Evolutionary conservation across 352 stramenopile genomes (phyloP), one percentile per base, ranked within the genome.

Genomic region (Pythium dissimile): DNA sequence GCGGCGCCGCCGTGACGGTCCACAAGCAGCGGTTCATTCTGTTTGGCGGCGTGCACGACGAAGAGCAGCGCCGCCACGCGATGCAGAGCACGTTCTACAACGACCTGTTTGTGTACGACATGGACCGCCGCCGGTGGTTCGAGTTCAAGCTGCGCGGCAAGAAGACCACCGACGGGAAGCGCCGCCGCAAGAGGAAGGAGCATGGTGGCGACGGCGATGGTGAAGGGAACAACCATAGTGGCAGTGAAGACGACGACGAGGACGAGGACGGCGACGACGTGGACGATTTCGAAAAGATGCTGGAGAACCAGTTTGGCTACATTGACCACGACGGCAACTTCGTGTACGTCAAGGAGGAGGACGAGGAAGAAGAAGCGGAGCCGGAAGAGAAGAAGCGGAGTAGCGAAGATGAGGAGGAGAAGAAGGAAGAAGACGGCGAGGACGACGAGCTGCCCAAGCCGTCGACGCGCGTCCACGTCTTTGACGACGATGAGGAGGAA

Each of bases 101-200:
- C 69, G 95, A 99, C 65, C 67, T 99, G 32, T 98, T 97, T 72
- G 94, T 96, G 18, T 97, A 98, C 63, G 96, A 99, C 71, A 97
- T 98, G 80, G 94, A 98, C 54, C 83, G 92, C 23, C 84, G 93
- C 16, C 94, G 95, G 48, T 99, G 95, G 95, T 99, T 97, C 61
- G 83, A 96, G 56, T 90, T 92, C 61, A 85, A 86, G 32, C 50
- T 98, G 62, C 79, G 86, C 21, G 86, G 79, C 46, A 97, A 92
- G 62, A 96, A 90, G 64, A 67, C 69, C 13, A 62, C 53, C 32
- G 74, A 88, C 23, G 69, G 72, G 21, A 88, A 81, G 65, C 71
- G 70, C 18, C 80, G 74, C 52, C 67, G 83, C 39, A 83, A 86
- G 66, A 82, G 91, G 69, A 80, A 84, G 62, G 61, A 72, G 31